Conservation (phyloP, 306 rosid species). For the Acacia crassicarpa region DNA sequence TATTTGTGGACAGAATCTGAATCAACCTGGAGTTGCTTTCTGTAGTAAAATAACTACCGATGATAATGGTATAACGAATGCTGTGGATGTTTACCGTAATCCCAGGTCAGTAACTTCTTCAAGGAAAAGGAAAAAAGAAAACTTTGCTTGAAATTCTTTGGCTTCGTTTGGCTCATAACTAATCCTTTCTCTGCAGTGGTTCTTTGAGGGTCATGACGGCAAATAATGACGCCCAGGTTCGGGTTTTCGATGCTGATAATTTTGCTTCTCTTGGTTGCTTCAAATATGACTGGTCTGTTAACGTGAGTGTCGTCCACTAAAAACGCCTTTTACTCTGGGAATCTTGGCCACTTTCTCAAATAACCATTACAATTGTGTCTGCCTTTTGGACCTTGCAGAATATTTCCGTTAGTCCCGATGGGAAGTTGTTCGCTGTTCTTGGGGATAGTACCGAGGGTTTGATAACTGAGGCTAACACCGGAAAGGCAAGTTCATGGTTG, state of each 20-base stretch:
- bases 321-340: not conserved
- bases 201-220: constrained; percentile 68
- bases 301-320: constrained; percentile 60
- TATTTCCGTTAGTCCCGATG: constrained; percentile 82
- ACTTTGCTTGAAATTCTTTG: not conserved
- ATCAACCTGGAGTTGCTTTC: constrained; percentile 71
- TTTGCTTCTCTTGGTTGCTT: constrained; percentile 66
- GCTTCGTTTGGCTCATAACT: constrained; percentile 16
- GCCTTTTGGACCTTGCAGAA: constrained; percentile 44
- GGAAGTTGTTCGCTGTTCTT: constrained; percentile 75
- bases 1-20: constrained; percentile 51
- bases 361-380: not conserved
- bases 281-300: constrained; percentile 88
- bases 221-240: constrained; percentile 85
- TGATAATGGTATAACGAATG: constrained; percentile 89
- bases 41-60: constrained; percentile 76
- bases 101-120: constrained; percentile 47
- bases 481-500: constrained; percentile 48
- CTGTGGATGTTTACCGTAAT: constrained; percentile 70
- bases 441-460: constrained; percentile 86
- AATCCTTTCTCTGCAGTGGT: constrained; percentile 57
- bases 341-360: not conserved
- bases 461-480: constrained; percentile 72
- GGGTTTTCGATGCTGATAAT: constrained; percentile 63
- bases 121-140: not conserved